Evolutionary conservation across 495 filamentous ascomycete species (phyloP), one percentile per base, ranked within the genome.

Genomic region (Annulohypoxylon stygium): DNA sequence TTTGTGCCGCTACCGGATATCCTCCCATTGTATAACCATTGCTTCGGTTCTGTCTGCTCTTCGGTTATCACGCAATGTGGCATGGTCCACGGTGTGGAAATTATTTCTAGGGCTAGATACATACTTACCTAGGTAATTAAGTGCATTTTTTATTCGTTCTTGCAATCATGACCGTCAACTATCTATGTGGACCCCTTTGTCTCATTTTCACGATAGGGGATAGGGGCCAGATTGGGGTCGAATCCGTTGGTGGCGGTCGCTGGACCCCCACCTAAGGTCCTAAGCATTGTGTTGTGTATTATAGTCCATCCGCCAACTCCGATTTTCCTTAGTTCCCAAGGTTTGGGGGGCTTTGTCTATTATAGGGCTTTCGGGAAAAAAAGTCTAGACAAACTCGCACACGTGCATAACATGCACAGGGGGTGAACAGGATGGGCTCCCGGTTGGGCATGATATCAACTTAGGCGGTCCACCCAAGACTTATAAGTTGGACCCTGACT

Each of bases 361-460:
- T 30, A 45, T 11, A 36, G 39, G 23, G 50, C 11, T 14, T 30
- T 30, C 9, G 53, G 51, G 67, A 30, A 8, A 53, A n/a, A 7
- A n/a, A 61, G 61, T 25, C 61, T 70, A 66, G 47, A 54, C 61
- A 65, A 37, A 47, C n/a, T 47, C 54, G 45, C 37, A 55, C 30
- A 53, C 36, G 45, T 47, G 11, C 61, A 71, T 61, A 55, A 61
- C 61, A 71, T 66, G 62, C 54, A 54, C 36, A 61, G 11, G 62
- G 34, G 30, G 23, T n/a, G 2, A 36, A 2, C 45, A 66, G 69
- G 55, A 66, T 61, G 47, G 14, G 25, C 34, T 54, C 68, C 68
- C 68, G 69, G 69, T 71, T 71, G 69, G 69, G 6, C 45, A 57
- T 62, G 55, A 71, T 66, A 55, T 66, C 62, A 71, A 71, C 30